Evolutionary conservation across 352 stramenopile genomes (phyloP).

Genomic region (Pythium phragmiticola): DNA sequence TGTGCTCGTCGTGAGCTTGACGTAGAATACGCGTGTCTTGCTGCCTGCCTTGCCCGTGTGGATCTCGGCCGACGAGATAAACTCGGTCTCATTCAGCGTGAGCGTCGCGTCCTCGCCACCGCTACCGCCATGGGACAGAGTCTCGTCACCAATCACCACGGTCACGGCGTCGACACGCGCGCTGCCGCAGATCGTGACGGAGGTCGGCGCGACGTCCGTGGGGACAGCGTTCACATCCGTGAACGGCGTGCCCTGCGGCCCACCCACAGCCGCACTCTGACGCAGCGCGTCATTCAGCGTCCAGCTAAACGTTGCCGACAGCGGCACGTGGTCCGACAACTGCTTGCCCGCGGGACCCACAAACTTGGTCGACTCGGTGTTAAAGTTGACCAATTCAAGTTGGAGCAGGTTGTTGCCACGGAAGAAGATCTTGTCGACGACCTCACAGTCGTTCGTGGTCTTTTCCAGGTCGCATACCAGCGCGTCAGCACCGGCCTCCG

Average conservation of each 20-base stretch:
- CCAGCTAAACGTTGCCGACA: slow-evolving; percentile 45
- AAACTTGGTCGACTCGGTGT: slow-evolving; percentile 43
- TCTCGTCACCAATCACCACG: slow-evolving; percentile 25
- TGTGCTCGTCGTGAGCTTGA: slow-evolving; percentile 39
- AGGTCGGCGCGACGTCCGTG: slow-evolving; percentile 28
- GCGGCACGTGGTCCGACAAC: slow-evolving; percentile 50
- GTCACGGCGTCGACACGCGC: slow-evolving; percentile 43
- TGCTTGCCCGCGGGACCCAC: slow-evolving; percentile 30
- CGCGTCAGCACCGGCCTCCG: slow-evolving; percentile 34
- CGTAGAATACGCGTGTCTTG: slow-evolving; percentile 44
- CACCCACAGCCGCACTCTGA: slow-evolving; percentile 38
- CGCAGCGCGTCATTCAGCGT: slow-evolving; percentile 27
- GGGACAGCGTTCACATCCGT: slow-evolving; percentile 34
- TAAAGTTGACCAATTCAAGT: slow-evolving; percentile 38
- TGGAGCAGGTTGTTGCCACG: slow-evolving; percentile 32
- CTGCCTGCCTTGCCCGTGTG: slow-evolving; percentile 45
- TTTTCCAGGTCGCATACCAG: slow-evolving; percentile 35
- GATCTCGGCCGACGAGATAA: slow-evolving; percentile 42
- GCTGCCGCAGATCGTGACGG: slow-evolving; percentile 34
- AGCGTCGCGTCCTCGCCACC: slow-evolving; percentile 40
- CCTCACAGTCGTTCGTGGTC: slow-evolving; percentile 45
- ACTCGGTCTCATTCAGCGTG: slow-evolving; percentile 37
- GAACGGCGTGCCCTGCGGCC: slow-evolving; percentile 40
- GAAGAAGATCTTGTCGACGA: slow-evolving; percentile 66
- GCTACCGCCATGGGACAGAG: slow-evolving; percentile 37